Conservation (phyloP, 176 grass and related monocot genomes). For the Poa annua region DNA sequence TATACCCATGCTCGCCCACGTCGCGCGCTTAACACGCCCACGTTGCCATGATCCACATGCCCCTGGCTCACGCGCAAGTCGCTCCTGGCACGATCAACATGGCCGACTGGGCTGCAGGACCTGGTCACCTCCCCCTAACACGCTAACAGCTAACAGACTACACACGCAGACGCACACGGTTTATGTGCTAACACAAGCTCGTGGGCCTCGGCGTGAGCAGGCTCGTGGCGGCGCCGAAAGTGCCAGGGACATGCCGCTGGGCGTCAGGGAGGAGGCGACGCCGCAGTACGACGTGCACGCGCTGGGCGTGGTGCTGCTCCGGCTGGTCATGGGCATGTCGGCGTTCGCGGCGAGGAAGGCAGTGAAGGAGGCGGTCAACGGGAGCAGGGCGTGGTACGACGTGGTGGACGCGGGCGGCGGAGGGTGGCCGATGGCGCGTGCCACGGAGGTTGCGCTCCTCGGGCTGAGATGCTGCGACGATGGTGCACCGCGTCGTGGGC, state of each 20-base stretch:
- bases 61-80: no score
- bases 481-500: no score
- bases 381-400: conserved; percentile 31
- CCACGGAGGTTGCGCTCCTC: conserved; percentile 49
- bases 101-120: no score
- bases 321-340: conserved; percentile 51
- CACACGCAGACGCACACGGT: no score
- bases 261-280: conserved; percentile 46
- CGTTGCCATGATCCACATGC: no score
- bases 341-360: conserved; percentile 54
- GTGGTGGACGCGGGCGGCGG: conserved; percentile 46
- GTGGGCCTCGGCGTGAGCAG: conserved; percentile 32
- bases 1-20: no score
- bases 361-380: conserved; percentile 40
- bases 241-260: neutral
- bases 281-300: conserved; percentile 56
- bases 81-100: no score
- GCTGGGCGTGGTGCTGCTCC: conserved; percentile 62
- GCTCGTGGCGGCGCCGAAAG: neutral
- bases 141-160: no score
- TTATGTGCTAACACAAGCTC: no score
- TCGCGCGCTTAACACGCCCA: no score
- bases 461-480: conserved; percentile 56
- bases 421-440: conserved; percentile 56
- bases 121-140: no score